phyloP scores from a whole-genome alignment of 768 basidiomycete species.

The Auricularia sp. region DNA sequence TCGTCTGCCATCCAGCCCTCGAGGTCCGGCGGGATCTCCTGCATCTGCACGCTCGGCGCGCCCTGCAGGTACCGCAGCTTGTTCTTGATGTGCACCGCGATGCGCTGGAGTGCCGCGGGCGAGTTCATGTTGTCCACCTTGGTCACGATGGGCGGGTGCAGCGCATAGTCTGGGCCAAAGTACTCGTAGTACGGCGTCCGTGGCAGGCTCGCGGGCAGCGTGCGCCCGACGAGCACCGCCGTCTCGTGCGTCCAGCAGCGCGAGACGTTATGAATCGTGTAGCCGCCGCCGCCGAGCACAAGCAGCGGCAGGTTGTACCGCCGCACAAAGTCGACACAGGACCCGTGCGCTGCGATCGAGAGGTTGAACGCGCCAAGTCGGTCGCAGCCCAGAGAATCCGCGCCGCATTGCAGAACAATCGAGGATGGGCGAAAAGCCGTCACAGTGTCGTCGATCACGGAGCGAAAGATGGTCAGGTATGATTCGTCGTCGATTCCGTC shows the following conservation, averaged over 20 bases:
- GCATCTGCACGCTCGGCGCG: conserved; percentile 94
- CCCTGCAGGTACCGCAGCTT: conserved; percentile 89
- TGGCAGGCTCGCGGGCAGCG: conserved; percentile 80
- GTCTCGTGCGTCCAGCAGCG: conserved; percentile 99
- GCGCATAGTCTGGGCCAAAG: conserved; percentile 85
- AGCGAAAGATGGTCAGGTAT: conserved; percentile 92
- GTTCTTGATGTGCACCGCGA: conserved; percentile 74
- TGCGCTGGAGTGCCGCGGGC: conserved; percentile 68
- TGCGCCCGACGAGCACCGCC: conserved; percentile 74
- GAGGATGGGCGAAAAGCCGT: conserved; percentile 76
- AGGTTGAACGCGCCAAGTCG: conserved; percentile 95
- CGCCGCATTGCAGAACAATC: conserved; percentile 95
- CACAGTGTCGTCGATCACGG: conserved; percentile 90
- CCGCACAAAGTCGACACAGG: conserved; percentile 95
- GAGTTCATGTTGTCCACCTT: conserved; percentile 93
- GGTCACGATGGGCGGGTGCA: conserved; percentile 86
- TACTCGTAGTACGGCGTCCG: conserved; percentile 84
- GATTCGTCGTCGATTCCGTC: conserved; percentile 97
- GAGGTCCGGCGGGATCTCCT: conserved; percentile 90
- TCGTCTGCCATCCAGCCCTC: conserved; percentile 68
- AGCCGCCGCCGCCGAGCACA: conserved; percentile 91
- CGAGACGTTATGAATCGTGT: conserved; percentile 93
- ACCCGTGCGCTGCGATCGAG: conserved; percentile 93
- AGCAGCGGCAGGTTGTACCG: conserved; percentile 85
- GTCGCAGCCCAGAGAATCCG: conserved; percentile 92